phyloP scores from a whole-genome alignment of 805 yeast species.

The Candida awuae region DNA sequence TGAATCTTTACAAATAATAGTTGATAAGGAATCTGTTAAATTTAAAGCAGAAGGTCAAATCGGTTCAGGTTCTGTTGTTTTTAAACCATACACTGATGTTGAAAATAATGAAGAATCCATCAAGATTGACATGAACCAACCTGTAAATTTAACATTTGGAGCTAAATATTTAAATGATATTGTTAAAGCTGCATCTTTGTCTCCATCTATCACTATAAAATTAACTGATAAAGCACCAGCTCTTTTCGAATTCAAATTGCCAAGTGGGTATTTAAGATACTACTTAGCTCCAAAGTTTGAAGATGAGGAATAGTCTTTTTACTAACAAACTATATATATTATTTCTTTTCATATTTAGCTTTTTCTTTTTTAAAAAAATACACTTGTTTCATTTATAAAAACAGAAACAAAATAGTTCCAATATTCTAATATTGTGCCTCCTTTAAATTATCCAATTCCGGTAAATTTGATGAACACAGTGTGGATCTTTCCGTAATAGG shows the following conservation, averaged over 20 bases:
- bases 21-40: conserved; percentile 87
- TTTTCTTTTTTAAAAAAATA: too few species aligned
- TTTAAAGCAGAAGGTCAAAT: conserved; percentile 87
- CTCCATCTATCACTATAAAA: conserved; percentile 71
- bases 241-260: conserved; percentile 81
- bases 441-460: conserved; percentile 14
- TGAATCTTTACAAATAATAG: conserved; percentile 78
- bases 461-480: conserved; percentile 37
- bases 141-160: conserved; percentile 86
- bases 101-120: conserved; percentile 73
- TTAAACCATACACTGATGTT: conserved; percentile 77
- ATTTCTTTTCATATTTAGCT: conserved; percentile 2
- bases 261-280: conserved; percentile 89
- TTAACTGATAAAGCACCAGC: conserved; percentile 91
- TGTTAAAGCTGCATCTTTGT: conserved; percentile 79
- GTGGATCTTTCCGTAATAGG: conserved; percentile 66
- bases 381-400: too few species aligned
- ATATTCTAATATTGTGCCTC: conserved; percentile 21
- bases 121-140: conserved; percentile 70
- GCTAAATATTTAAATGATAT: conserved; percentile 85
- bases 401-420: too few species aligned
- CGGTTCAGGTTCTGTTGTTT: conserved; percentile 78
- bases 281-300: conserved; percentile 97
- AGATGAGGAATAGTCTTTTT: conserved; percentile 57
- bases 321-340: conserved; percentile 1